These are phyloP conservation scores for Ascochyta koolunga DNA, from an alignment of 2,329 filamentous ascomycete genomes.

Conservation along the genomic window DNA sequence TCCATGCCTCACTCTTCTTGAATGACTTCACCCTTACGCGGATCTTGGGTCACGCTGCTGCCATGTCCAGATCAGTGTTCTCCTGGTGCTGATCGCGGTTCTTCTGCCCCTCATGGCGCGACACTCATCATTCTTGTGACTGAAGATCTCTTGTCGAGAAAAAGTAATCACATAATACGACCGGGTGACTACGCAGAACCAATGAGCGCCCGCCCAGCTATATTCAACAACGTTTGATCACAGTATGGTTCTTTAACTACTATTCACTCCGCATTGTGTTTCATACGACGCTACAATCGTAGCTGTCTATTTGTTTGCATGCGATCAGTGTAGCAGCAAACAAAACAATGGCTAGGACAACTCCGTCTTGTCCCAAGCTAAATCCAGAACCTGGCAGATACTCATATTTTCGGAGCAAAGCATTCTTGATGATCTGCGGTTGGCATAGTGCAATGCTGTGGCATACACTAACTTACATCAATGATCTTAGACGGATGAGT, in stretches of 20 bases:
- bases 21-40: conserved; percentile 10
- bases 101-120: background rate
- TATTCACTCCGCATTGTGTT: background rate
- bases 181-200: background rate
- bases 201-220: background rate
- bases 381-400: background rate
- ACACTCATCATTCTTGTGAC: background rate
- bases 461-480: too few relatives aligned
- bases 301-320: background rate
- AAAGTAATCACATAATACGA: conserved; percentile 4
- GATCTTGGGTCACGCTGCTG: conserved; percentile 1
- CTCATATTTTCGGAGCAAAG: background rate
- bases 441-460: background rate
- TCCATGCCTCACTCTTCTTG: conserved; percentile 17
- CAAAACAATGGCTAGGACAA: background rate
- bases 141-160: background rate
- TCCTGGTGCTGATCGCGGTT: background rate
- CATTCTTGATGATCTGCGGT: background rate
- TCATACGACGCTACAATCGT: background rate
- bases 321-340: background rate
- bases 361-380: background rate
- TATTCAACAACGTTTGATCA: background rate
- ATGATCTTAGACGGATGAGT: too few relatives aligned
- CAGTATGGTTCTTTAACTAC: background rate
- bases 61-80: conserved; percentile 1